Evolutionary conservation across 1,139 yeast species (phyloP), one percentile per base, ranked within the genome.

Genomic region (Blastobotrys apis): DNA sequence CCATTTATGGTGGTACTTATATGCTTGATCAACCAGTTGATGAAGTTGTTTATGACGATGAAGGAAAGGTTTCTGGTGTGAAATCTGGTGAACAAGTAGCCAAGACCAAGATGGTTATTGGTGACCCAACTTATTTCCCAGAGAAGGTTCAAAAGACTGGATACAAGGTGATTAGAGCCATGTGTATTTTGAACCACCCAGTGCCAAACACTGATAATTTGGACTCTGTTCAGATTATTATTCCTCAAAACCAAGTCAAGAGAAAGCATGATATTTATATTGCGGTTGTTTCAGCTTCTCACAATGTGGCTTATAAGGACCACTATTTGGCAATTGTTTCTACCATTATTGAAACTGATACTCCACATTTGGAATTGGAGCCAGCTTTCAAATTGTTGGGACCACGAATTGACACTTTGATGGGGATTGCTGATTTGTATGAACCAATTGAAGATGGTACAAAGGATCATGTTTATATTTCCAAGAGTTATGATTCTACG

Each of bases 121-220:
- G 97, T 29, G 99, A 92, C 65, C 99, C 99, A 48, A 92, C 98
- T 13, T 92, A 92, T 64, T 92, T 92, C 80, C 97, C 97, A 2
- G 86, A 83, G 37, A 82, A 80, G 67, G 97, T 92, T 48, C 74
- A 78, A 63, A 79, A 85, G 64, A 81, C 92, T 3, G 97, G 96
- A 29, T 80, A 83, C 55, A 81, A 75, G 61, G 95, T 94, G 43
- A 88, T 92, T 54, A 80, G 99, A 64, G 97, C 97, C 47, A 90
- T 94, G 75, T 88, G 97, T 65, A 76, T 92, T 49, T 72, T 94
- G 64, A 84, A 90, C 59, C 97, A 88, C 62, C 94, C 97, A 17
- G 75, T 92, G 44, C 85, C 96, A 41, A 78, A 79, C 62, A 88
- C 95, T 19, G 73, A 75, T 53, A 85, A 85, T 58, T 80, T 84